A percentile compares a stretch with the other conserved stretches of the same genome.
phyloP scores from a whole-genome alignment of 2,329 filamentous ascomycete species.

The Talaromyces albobiverticillius region DNA sequence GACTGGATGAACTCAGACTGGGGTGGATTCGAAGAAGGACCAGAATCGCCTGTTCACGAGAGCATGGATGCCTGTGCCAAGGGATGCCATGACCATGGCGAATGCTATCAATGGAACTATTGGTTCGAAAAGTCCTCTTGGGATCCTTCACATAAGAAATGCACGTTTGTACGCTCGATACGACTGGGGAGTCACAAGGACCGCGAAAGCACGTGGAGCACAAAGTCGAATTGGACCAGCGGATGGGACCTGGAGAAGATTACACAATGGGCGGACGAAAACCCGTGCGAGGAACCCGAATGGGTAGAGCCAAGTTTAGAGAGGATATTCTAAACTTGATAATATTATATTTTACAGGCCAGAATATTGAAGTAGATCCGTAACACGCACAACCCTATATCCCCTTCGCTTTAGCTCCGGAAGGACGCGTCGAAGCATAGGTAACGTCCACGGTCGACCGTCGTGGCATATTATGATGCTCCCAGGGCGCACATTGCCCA shows the following conservation, averaged over 20 bases:
- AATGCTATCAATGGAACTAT: constrained; percentile 28
- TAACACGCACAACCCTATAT: constrained; percentile 69
- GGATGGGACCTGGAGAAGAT: constrained; percentile 30
- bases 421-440: constrained; percentile 72
- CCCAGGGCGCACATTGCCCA: constrained; percentile 75
- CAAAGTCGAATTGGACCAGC: constrained; percentile 18
- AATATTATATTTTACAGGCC: neutral
- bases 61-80: constrained; percentile 28
- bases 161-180: constrained; percentile 23
- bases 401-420: constrained; percentile 68
- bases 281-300: constrained; percentile 20
- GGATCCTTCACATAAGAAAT: constrained; percentile 17
- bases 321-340: constrained; percentile 26
- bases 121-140: constrained; percentile 10
- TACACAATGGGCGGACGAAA: constrained; percentile 18
- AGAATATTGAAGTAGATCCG: constrained; percentile 55
- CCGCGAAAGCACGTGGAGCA: constrained; percentile 6
- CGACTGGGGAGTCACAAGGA: constrained; percentile 22
- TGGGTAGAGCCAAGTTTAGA: constrained; percentile 28
- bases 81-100: constrained; percentile 22
- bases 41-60: constrained; percentile 24
- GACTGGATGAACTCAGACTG: constrained; percentile 38
- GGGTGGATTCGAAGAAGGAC: constrained; percentile 27
- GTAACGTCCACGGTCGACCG: constrained; percentile 73
- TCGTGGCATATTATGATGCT: constrained; percentile 86